A percentile compares a stretch with the other conserved stretches of the same genome.
Conservation (phyloP, 2,329 filamentous ascomycete species). For the Aspergillus persii region DNA sequence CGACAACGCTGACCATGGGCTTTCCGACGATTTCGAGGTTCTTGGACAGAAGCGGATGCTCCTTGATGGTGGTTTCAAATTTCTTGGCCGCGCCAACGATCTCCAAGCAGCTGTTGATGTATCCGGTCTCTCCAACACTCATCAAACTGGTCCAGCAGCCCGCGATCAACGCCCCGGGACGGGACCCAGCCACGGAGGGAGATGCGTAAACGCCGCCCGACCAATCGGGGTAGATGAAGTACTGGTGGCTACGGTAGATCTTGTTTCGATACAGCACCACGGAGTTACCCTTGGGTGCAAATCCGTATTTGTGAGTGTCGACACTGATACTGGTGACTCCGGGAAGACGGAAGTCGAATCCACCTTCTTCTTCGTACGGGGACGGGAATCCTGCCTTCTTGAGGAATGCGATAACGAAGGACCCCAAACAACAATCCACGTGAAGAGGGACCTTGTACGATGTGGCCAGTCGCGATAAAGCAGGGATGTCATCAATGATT, state of each 20-base stretch:
- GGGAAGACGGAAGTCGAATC: slow-evolving; percentile 90
- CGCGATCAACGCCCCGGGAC: slow-evolving; percentile 90
- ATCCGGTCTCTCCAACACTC: slow-evolving; percentile 81
- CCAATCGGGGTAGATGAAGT: slow-evolving; percentile 95
- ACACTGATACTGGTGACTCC: slow-evolving; percentile 95
- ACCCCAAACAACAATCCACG: slow-evolving; percentile 96
- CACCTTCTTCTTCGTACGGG: slow-evolving; percentile 63
- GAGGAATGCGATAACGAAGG: slow-evolving; percentile 89
- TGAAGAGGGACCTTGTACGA: slow-evolving; percentile 82
- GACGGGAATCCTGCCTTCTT: slow-evolving; percentile 80
- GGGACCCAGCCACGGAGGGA: slow-evolving; percentile 84
- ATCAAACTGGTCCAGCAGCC: slow-evolving; percentile 94
- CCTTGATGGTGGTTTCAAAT: slow-evolving; percentile 71
- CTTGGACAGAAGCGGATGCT: slow-evolving; percentile 64
- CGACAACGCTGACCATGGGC: slow-evolving; percentile 85
- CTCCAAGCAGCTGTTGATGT: slow-evolving; percentile 78
- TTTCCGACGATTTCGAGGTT: slow-evolving; percentile 80
- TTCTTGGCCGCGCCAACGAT: slow-evolving; percentile 87
- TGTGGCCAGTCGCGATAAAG: slow-evolving; percentile 77
- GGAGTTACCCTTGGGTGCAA: slow-evolving; percentile 96
- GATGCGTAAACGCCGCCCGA: slow-evolving; percentile 93
- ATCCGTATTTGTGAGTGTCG: slow-evolving; percentile 98
- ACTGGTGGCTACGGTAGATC: slow-evolving; percentile 80
- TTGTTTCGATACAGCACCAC: slow-evolving; percentile 85
- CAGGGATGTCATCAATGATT: slow-evolving; percentile 91